Conservation (phyloP, 768 basidiomycete species). For the Holtermanniella nyarrowii region DNA sequence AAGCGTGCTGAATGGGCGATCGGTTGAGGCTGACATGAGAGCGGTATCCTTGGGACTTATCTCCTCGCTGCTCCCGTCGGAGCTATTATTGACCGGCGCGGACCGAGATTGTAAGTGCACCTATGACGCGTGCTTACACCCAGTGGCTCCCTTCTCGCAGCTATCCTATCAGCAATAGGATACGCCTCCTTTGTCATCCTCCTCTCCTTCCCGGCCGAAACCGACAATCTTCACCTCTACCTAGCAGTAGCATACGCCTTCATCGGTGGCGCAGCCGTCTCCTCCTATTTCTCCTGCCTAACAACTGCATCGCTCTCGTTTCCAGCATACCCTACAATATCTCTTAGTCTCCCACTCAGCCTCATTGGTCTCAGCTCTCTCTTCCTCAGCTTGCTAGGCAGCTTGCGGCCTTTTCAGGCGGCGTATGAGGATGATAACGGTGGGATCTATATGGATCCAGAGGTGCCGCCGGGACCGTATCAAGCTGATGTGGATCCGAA, state of each 20-base stretch:
- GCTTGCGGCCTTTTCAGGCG: neutral
- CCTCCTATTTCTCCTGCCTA: conserved; percentile 37
- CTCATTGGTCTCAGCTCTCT: conserved; percentile 36
- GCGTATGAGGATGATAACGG: neutral
- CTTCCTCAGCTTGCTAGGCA: conserved; percentile 13
- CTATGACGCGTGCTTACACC: neutral
- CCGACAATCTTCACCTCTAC: conserved; percentile 23
- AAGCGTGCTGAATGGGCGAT: conserved; percentile 1
- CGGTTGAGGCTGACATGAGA: conserved; percentile 6
- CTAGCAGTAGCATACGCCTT: conserved; percentile 28
- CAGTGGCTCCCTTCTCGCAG: conserved; percentile 31
- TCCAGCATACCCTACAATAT: conserved; percentile 34
- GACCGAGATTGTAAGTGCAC: conserved; percentile 35
- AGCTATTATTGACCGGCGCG: conserved; percentile 32
- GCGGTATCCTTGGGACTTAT: conserved; percentile 38
- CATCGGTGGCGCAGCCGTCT: conserved; percentile 37
- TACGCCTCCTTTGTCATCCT: conserved; percentile 33
- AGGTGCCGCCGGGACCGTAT: neutral
- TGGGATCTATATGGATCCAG: neutral
- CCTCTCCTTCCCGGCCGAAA: conserved; percentile 9
- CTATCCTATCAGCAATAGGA: conserved; percentile 26
- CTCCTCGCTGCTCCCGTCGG: conserved; percentile 39
- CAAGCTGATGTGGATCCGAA: conserved; percentile 22
- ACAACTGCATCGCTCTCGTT: conserved; percentile 39
- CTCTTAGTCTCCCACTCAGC: conserved; percentile 35